phyloP scores from a whole-genome alignment of 2,329 filamentous ascomycete species.

The Cordyceps javanica region DNA sequence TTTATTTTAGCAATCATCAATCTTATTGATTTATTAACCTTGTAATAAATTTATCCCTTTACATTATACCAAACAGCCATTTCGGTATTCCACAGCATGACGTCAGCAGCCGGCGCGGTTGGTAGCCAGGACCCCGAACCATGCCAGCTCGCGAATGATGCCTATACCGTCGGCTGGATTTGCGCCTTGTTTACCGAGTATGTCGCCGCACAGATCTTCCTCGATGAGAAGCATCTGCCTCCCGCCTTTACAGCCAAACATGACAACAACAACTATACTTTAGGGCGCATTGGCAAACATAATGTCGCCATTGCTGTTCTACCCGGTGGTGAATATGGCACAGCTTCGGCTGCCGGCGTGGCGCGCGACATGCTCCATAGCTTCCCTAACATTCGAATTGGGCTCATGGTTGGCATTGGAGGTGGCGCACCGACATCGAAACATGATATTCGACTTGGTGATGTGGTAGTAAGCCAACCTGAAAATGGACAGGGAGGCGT shows the following conservation, averaged over 20 bases:
- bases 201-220: constrained; percentile 17
- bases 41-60: no score
- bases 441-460: constrained; percentile 22
- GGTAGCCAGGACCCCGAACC: neutral
- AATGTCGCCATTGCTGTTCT: constrained; percentile 19
- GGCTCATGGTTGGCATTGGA: constrained; percentile 16
- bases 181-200: constrained; percentile 18
- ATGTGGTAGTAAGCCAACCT: constrained; percentile 22
- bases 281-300: constrained; percentile 18
- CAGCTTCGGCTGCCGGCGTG: constrained; percentile 9
- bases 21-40: no score
- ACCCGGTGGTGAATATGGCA: constrained; percentile 14
- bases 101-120: neutral
- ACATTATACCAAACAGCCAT: no score
- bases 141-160: constrained; percentile 6
- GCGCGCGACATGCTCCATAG: constrained; percentile 13
- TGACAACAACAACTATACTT: constrained; percentile 22
- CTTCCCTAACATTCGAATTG: constrained; percentile 16
- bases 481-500: constrained; percentile 16
- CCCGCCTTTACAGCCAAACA: constrained; percentile 21
- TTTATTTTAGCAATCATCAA: no score
- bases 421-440: constrained; percentile 2
- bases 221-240: constrained; percentile 17
- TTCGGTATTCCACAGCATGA: neutral
- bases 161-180: constrained; percentile 24